Conservation (phyloP, 2,329 filamentous ascomycete genomes). For the Stachybotrys elegans region DNA sequence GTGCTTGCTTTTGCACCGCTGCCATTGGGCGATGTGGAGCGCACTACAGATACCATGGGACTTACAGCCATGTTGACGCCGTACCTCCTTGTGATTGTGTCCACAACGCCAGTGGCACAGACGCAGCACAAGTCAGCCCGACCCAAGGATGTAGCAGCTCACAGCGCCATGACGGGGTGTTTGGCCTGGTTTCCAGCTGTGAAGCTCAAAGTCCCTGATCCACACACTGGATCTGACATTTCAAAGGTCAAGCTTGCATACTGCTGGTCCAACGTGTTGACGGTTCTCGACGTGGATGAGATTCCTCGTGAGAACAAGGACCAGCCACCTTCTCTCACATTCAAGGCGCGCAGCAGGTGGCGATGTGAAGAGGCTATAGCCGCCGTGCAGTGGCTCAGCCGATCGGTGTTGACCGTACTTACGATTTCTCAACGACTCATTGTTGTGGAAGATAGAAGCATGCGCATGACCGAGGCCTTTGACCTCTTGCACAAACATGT, state of each 20-base stretch:
- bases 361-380: slow-evolving; percentile 93
- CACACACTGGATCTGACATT: slow-evolving; percentile 59
- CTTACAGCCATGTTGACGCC: slow-evolving; percentile 94
- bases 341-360: slow-evolving; percentile 82
- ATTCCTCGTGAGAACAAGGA: slow-evolving; percentile 63
- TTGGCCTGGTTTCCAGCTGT: slow-evolving; percentile 97
- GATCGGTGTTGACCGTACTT: slow-evolving; percentile 84
- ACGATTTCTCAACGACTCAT: slow-evolving; percentile 93
- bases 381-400: slow-evolving; percentile 92
- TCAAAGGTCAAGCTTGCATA: slow-evolving; percentile 89
- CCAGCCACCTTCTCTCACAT: slow-evolving; percentile 72
- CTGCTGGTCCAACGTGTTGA: slow-evolving; percentile 98
- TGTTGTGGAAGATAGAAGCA: slow-evolving; percentile 81
- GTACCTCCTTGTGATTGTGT: slow-evolving; percentile 93
- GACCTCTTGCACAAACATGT: slow-evolving; percentile 90
- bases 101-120: slow-evolving; percentile 91
- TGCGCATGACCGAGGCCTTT: slow-evolving; percentile 91
- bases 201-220: slow-evolving; percentile 73
- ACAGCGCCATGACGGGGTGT: slow-evolving; percentile 89
- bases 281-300: slow-evolving; percentile 83
- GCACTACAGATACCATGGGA: slow-evolving; percentile 80
- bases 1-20: slow-evolving; percentile 87
- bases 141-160: slow-evolving; percentile 84
- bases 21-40: slow-evolving; percentile 90
- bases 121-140: slow-evolving; percentile 92